Evolutionary conservation across 2,329 filamentous ascomycete species (phyloP), one percentile per base, ranked within the genome.

Genomic region (Fonsecaea erecta): DNA sequence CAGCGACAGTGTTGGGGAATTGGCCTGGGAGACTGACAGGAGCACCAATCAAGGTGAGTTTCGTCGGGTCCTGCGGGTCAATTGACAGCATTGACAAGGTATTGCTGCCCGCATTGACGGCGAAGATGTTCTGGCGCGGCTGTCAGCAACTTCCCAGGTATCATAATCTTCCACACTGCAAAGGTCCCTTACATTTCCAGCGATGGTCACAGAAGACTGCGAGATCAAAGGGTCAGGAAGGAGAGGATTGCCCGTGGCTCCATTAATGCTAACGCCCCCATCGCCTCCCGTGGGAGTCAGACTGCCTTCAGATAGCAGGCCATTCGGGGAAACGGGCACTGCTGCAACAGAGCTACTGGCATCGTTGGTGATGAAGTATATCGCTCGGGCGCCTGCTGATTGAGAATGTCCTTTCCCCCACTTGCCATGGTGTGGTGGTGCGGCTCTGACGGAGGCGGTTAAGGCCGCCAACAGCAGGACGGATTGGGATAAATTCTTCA

Each of bases 291-390:
- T 85, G 1, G 75, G 58, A 0, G 79, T 83, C 1, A 77, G 71
- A 1, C 75, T 75, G 0, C 80, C 82, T 2, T 74, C 73, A 0
- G 76, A 78, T 0, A 88, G 75, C 16, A 75, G 79, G 0, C 86
- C 85, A 61, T 85, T 76, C 0, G 68, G 52, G 0, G 73, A 75
- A 35, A 87, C 79, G 0, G 81, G 79, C 1, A 88, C 60, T 0
- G 84, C 81, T 1, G 86, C 77, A 1, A 88, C 77, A 0, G 78
- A 73, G 60, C 87, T 85, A 0, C 79, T 68, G 9, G 72, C 74
- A 1, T 83, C 78, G 69, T 88, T 89, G 37, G 82, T 85, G 43
- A 86, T 75, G 60, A 87, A 75, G 73, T 88, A 88, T 18, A 87
- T 71, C 0, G 84, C 85, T 71, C 83, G 40, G 18, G 56, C 40